These are phyloP conservation scores for Durio zibethinus DNA, from an alignment of 345 rosid genomes.

Conservation along the genomic window DNA sequence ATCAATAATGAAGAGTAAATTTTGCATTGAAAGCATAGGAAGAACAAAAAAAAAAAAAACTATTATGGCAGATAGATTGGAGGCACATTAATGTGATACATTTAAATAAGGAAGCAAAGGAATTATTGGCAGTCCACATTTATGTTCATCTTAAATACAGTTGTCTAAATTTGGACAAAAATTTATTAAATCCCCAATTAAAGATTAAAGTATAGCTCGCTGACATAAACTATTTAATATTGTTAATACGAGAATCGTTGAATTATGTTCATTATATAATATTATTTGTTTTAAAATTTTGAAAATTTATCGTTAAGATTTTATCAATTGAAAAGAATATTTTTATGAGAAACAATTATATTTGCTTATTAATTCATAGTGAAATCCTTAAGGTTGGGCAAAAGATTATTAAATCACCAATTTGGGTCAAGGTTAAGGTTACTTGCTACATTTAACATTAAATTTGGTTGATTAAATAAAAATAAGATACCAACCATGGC, in stretches of 20 bases:
- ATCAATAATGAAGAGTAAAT: background rate
- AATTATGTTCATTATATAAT: too few species aligned
- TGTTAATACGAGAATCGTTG: too few species aligned
- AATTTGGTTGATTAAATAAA: too few species aligned
- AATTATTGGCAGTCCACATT: constrained; percentile 8
- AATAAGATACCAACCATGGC: background rate
- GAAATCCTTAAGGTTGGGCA: too few species aligned
- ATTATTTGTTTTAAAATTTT: too few species aligned
- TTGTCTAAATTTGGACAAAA: background rate
- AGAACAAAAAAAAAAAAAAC: too few species aligned
- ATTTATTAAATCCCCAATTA: background rate
- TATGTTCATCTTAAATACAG: background rate
- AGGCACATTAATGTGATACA: background rate
- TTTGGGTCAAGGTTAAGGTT: background rate
- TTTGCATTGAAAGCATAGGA: background rate
- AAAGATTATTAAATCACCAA: background rate
- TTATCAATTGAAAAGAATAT: too few species aligned
- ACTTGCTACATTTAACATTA: background rate
- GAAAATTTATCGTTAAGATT: too few species aligned
- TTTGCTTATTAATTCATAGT: too few species aligned
- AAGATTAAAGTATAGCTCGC: too few species aligned
- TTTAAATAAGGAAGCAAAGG: background rate
- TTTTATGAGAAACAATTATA: too few species aligned
- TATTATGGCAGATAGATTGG: background rate
- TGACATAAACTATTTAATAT: too few species aligned